Evolutionary conservation across 805 yeast species (phyloP), one percentile per base, ranked within the genome.

Genomic region (Candida sithepensis): DNA sequence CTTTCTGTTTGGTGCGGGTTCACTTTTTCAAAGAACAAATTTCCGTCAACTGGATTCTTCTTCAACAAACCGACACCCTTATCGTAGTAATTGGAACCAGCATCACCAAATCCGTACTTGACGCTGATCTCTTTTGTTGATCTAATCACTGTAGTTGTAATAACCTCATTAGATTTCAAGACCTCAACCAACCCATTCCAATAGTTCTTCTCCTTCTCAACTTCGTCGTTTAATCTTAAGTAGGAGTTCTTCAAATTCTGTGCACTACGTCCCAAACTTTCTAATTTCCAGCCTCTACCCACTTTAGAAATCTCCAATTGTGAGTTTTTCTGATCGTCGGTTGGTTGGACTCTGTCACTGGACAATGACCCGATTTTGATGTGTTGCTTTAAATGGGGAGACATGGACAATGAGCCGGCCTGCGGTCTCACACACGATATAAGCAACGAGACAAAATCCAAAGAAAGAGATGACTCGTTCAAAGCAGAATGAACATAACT

Each of bases 81-180:
- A 56, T 88, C 91, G 47, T 66, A 67, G 58, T 80, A 88, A 19
- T 72, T 78, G 1, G 96, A 87, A 0, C 98, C 99, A 0, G 96
- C 82, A 64, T 91, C 97, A 16, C 85, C 91, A 68, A 79, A 92
- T 0, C 98, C 98, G 60, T 86, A 94, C 57, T 87, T 88, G 33
- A 92, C 85, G 3, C 92, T 95, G 39, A 91, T 74, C 2, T 74
- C 69, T 47, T 69, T 69, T 9, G 80, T 77, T 8, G 45, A 72
- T 7, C 81, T 82, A 47, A 79, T 83, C 45, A 82, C 74, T 22
- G 84, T 73, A 55, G 85, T 87, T 58, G 84, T 82, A 12, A 91
- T 64, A 1, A 82, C 81, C 59, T 88, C 96, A 47, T 75, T 71
- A 3, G 69, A 64, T 42, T 71, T 59, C 14, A 77, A 76, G 3